These are phyloP conservation scores for Nakazawaea ernobii DNA, from an alignment of 805 yeast genomes.

Conservation along the genomic window DNA sequence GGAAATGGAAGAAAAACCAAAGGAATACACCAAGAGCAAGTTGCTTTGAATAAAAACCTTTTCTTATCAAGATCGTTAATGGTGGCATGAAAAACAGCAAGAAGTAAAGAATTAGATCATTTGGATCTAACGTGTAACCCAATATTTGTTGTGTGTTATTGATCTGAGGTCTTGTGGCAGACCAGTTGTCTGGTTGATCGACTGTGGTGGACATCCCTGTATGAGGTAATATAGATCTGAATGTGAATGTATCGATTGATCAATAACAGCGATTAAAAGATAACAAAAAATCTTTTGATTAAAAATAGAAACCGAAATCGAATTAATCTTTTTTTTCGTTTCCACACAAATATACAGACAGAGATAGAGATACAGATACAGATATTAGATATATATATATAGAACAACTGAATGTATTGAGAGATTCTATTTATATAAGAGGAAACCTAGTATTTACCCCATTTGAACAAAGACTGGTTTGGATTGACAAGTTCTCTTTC, in stretches of 20 bases:
- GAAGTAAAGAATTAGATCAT: slow-evolving; percentile 54
- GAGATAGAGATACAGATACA: too few species aligned
- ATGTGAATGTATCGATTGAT: too few species aligned
- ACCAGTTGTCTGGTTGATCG: slow-evolving; percentile 1
- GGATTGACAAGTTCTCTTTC: slow-evolving; percentile 43
- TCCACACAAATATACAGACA: background rate
- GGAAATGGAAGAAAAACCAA: slow-evolving; percentile 42
- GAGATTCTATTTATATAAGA: background rate
- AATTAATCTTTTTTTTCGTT: background rate
- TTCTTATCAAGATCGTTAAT: slow-evolving; percentile 60
- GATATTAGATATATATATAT: too few species aligned
- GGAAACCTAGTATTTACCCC: slow-evolving; percentile 26
- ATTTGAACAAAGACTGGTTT: slow-evolving; percentile 35
- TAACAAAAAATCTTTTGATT: too few species aligned
- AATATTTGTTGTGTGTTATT: slow-evolving; percentile 5
- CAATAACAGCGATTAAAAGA: too few species aligned
- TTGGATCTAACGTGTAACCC: slow-evolving; percentile 17
- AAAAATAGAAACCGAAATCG: too few species aligned
- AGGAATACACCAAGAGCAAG: slow-evolving; percentile 36
- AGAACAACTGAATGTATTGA: too few species aligned
- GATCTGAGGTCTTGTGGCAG: slow-evolving; percentile 8
- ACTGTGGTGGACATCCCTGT: background rate
- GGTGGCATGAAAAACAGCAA: slow-evolving; percentile 69
- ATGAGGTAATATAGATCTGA: too few species aligned
- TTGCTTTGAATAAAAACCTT: slow-evolving; percentile 56